Conservation (phyloP, 352 stramenopile genomes). For the Phytophthora pini region DNA sequence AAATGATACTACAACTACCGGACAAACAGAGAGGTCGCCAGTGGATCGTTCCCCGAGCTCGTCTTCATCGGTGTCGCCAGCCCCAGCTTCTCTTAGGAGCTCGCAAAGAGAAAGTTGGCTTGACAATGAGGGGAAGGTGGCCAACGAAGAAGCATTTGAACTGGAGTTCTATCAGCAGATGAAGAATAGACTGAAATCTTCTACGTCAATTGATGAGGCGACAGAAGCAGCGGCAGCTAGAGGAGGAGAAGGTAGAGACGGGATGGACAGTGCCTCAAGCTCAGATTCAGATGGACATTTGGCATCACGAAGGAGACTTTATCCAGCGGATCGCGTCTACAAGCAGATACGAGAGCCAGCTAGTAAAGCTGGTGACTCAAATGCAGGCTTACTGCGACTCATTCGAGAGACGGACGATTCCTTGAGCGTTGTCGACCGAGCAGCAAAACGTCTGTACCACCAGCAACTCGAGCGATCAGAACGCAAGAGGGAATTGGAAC, state of each 20-base stretch:
- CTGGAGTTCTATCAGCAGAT: slow-evolving; percentile 25
- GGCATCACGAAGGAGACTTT: background rate
- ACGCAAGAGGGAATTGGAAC: slow-evolving; percentile 20
- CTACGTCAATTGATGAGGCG: background rate
- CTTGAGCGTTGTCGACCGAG: slow-evolving; percentile 71
- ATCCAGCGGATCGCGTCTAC: background rate
- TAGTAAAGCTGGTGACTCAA: background rate
- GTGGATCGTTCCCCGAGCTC: slow-evolving; percentile 14
- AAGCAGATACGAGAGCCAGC: background rate
- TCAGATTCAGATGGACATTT: slow-evolving; percentile 9
- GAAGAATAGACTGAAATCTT: slow-evolving; percentile 20
- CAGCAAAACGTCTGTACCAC: slow-evolving; percentile 54
- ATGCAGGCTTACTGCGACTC: slow-evolving; percentile 47
- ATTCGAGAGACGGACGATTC: slow-evolving; percentile 71
- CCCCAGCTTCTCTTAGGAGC: slow-evolving; percentile 2
- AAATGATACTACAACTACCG: background rate
- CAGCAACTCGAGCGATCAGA: slow-evolving; percentile 45
- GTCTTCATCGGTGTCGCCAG: slow-evolving; percentile 8
- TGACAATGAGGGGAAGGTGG: slow-evolving; percentile 7
- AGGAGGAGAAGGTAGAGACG: background rate
- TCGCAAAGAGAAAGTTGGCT: slow-evolving; percentile 1
- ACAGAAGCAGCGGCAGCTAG: background rate
- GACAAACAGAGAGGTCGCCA: background rate
- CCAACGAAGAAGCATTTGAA: slow-evolving; percentile 21
- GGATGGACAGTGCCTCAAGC: slow-evolving; percentile 1